phyloP scores from a whole-genome alignment of 2,329 filamentous ascomycete species.

The Spiromastix sp. region DNA sequence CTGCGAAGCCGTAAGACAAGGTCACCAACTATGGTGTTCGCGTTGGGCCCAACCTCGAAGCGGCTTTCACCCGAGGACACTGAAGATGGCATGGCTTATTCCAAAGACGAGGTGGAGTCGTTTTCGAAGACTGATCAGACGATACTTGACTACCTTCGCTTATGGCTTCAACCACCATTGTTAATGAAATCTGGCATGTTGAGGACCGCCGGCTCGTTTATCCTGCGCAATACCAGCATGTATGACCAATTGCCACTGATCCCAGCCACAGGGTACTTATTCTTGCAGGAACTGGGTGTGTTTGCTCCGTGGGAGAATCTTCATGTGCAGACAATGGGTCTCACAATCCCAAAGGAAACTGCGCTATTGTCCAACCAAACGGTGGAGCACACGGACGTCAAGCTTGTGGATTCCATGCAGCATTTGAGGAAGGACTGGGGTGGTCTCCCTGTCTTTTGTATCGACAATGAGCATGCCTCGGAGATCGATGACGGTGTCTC shows the following conservation, averaged over 20 bases:
- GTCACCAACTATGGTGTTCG: constrained; percentile 32
- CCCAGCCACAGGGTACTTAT: constrained; percentile 33
- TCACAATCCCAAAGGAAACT: constrained; percentile 40
- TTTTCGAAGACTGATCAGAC: constrained; percentile 42
- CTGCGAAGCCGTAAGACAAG: constrained; percentile 30
- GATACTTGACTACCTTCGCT: constrained; percentile 47
- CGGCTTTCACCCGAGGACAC: constrained; percentile 17
- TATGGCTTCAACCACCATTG: constrained; percentile 36
- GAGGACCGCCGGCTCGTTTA: constrained; percentile 41
- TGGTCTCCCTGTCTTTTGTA: constrained; percentile 47
- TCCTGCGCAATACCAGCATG: constrained; percentile 46
- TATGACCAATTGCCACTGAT: constrained; percentile 37
- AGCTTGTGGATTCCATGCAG: constrained; percentile 45
- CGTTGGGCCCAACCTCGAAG: constrained; percentile 31
- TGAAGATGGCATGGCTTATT: constrained; percentile 19
- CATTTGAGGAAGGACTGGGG: constrained; percentile 48
- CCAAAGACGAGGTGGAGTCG: constrained; percentile 23
- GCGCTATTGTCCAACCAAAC: constrained; percentile 21
- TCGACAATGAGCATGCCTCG: constrained; percentile 43
- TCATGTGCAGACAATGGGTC: constrained; percentile 39
- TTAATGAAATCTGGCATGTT: constrained; percentile 31
- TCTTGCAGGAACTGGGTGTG: constrained; percentile 53
- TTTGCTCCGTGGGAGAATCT: constrained; percentile 50
- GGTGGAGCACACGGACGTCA: constrained; percentile 16
- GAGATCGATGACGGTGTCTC: constrained; percentile 57